Conservation (phyloP, 2,329 filamentous ascomycete genomes). For the Cyphellophora attinorum region DNA sequence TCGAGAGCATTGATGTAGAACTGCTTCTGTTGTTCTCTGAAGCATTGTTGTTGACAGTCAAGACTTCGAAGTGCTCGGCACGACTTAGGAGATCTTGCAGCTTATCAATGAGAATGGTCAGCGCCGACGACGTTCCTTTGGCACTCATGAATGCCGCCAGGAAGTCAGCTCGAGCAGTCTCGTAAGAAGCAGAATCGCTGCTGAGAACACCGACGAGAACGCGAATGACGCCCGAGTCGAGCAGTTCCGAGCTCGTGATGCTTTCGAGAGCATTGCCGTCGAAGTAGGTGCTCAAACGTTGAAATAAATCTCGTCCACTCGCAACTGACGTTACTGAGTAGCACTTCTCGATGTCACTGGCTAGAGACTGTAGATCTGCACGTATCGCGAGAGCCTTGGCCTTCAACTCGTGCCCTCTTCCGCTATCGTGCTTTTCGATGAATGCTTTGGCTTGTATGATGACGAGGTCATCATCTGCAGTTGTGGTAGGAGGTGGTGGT, state of each 20-base stretch:
- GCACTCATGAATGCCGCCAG: constrained; percentile 85
- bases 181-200: constrained; percentile 1
- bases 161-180: constrained; percentile 67
- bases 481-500: constrained; percentile 27
- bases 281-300: constrained; percentile 70
- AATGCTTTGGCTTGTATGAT: constrained; percentile 71
- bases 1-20: constrained; percentile 89
- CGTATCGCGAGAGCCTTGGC: constrained; percentile 71
- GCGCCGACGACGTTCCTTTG: constrained; percentile 64
- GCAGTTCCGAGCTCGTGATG: constrained; percentile 88
- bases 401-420: constrained; percentile 64
- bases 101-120: constrained; percentile 86
- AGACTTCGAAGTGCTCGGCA: constrained; percentile 94
- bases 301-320: constrained; percentile 59
- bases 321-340: constrained; percentile 44
- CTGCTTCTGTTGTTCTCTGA: constrained; percentile 85
- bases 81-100: constrained; percentile 91
- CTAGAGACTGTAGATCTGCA: constrained; percentile 60
- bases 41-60: constrained; percentile 87
- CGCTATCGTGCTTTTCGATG: constrained; percentile 70
- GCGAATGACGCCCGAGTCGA: constrained; percentile 82
- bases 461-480: constrained; percentile 61
- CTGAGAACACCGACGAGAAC: constrained; percentile 71
- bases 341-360: constrained; percentile 60
- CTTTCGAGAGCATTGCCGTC: constrained; percentile 81